A percentile compares a stretch with the other conserved stretches of the same genome.
phyloP scores from a whole-genome alignment of 768 basidiomycete species.

The Tulasnella sp. region DNA sequence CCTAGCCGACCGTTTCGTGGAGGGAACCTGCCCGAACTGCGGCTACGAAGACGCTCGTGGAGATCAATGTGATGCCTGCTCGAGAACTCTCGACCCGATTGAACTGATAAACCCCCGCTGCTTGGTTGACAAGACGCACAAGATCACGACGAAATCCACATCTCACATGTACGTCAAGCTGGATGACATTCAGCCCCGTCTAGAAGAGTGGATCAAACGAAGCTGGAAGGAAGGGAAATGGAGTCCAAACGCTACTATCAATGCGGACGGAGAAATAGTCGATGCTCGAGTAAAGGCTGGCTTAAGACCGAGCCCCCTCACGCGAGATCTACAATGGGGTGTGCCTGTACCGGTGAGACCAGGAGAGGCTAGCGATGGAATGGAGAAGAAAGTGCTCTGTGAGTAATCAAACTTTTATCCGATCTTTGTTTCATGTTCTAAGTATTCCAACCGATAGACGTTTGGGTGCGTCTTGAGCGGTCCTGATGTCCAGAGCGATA shows the following conservation, averaged over 20 bases:
- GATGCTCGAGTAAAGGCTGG: constrained; percentile 87
- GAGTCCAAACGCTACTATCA: constrained; percentile 91
- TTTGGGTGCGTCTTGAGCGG: constrained; percentile 72
- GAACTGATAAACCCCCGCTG: constrained; percentile 96
- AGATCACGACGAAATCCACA: constrained; percentile 72
- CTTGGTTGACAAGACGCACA: constrained; percentile 79
- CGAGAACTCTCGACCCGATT: constrained; percentile 88
- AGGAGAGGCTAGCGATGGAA: constrained; percentile 74
- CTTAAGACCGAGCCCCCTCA: constrained; percentile 85
- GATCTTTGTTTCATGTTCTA: constrained; percentile 22
- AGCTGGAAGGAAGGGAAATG: constrained; percentile 85
- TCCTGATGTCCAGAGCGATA: constrained; percentile 22
- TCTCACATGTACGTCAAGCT: constrained; percentile 92
- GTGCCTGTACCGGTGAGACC: constrained; percentile 82
- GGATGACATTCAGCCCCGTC: constrained; percentile 75
- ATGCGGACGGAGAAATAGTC: constrained; percentile 82
- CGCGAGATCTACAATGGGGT: constrained; percentile 94
- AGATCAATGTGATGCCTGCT: constrained; percentile 96
- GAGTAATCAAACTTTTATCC: constrained; percentile 46
- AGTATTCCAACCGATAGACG: constrained; percentile 57
- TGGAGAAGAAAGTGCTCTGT: constrained; percentile 96
- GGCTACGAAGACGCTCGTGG: constrained; percentile 92
- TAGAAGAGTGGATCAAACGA: constrained; percentile 85
- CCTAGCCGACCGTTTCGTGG: constrained; percentile 95
- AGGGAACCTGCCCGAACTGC: constrained; percentile 97